Conservation (phyloP, 2,329 filamentous ascomycete genomes). For the Fusarium proliferatum region DNA sequence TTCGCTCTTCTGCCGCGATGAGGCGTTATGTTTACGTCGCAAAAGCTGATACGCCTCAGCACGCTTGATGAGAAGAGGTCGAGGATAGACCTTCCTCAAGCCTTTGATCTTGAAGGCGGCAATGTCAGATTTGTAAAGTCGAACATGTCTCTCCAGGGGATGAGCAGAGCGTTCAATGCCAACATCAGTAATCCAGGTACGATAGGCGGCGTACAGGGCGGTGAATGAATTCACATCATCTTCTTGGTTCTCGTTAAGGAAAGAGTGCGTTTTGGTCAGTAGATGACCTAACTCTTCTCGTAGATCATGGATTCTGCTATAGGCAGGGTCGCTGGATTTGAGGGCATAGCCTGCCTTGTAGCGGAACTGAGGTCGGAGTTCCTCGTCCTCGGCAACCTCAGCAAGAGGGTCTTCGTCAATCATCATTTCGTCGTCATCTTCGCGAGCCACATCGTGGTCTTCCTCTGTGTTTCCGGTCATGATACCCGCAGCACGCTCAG, state of each 20-base stretch:
- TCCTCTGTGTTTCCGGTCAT: constrained; percentile 58
- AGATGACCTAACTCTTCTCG: constrained; percentile 83
- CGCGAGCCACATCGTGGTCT: constrained; percentile 61
- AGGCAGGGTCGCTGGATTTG: constrained; percentile 64
- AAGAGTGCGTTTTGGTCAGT: constrained; percentile 85
- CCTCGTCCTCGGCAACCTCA: constrained; percentile 80
- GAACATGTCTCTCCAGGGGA: constrained; percentile 85
- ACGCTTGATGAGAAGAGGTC: constrained; percentile 89
- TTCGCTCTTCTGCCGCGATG: constrained; percentile 87
- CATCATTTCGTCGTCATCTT: constrained; percentile 59
- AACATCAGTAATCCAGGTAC: constrained; percentile 97
- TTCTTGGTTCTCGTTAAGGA: constrained; percentile 85
- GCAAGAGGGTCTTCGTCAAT: constrained; percentile 65
- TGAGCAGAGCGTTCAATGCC: constrained; percentile 96
- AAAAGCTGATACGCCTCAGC: constrained; percentile 96
- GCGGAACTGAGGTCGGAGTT: constrained; percentile 85
- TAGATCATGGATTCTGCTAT: constrained; percentile 81
- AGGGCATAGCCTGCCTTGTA: constrained; percentile 91
- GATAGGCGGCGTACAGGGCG: constrained; percentile 88
- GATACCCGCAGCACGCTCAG: constrained; percentile 72
- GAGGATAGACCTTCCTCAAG: constrained; percentile 89
- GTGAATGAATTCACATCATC: constrained; percentile 98
- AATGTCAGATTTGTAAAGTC: constrained; percentile 87
- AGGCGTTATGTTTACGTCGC: constrained; percentile 92
- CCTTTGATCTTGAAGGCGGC: constrained; percentile 95